Evolutionary conservation across 2,329 filamentous ascomycete species (phyloP), one percentile per base, ranked within the genome.

Genomic region (Annulohypoxylon truncatum): DNA sequence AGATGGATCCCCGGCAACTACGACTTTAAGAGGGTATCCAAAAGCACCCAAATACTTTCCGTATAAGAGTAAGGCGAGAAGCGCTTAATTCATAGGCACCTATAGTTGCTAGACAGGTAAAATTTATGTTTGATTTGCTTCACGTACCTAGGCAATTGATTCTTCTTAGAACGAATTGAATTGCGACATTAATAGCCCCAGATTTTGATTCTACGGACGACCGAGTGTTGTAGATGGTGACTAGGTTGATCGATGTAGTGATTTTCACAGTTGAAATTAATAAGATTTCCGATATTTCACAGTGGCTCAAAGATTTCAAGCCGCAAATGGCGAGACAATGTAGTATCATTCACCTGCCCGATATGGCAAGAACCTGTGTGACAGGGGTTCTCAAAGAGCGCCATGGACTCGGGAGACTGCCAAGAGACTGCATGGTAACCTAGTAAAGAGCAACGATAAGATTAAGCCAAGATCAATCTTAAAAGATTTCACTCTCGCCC

Each of bases 401-500:
- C 53, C 53, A 47, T 47, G 28, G 52, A 61, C 55, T 22, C 56
- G 55, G 60, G 35, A 50, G 33, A 46, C 18, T 7, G 33, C 33
- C 33, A 35, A 35, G 33, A 13, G 12, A 20, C 33, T 57, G 47
- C 38, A 38, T 46, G 29, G 31, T 56, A 44, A 51, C 26, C 50
- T 38, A 22, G 42, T n/a, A 35, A 40, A 56, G 10, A 7, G 29
- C 33, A 28, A 38, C 24, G 46, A 55, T 54, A 59, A 65, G 47
- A 61, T 31, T 51, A 51, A 40, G 22, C 56, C 26, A 47, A 47
- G 28, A 55, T 35, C 12, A 15, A 47, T 28, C 52, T 52, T 18
- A 61, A 97, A 84, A 67, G 93, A 93, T 78, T 97, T 26, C 31
- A 12, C 10, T 20, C 15, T 93, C 15, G 44, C 28, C 35, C 52